Percentiles rank a stretch among this genome's conserved stretches.
phyloP scores from a whole-genome alignment of 2,329 filamentous ascomycete genomes.

The Xylariales sp. region DNA sequence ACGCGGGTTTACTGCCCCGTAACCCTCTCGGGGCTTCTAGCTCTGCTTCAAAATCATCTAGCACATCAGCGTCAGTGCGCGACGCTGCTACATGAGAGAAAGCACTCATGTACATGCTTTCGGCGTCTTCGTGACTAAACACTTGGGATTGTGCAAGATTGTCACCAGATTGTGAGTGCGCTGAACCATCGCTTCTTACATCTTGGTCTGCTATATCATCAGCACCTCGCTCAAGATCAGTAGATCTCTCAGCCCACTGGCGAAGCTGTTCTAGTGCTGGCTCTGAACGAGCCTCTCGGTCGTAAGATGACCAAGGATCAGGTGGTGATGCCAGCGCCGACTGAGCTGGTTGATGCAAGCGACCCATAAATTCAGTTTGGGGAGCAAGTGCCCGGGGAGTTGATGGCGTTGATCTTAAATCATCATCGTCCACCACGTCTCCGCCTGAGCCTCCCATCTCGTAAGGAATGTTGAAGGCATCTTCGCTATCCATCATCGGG shows the following conservation, averaged over 20 bases:
- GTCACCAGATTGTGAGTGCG: slow-evolving; percentile 20
- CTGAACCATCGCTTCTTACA: slow-evolving; percentile 19
- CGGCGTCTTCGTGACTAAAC: slow-evolving; percentile 75
- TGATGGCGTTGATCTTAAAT: slow-evolving; percentile 30
- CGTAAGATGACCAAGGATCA: slow-evolving; percentile 25
- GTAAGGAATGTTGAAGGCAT: slow-evolving; percentile 53
- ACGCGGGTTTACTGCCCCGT: too few species aligned
- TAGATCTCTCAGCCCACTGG: slow-evolving; percentile 15
- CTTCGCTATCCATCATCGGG: slow-evolving; percentile 45
- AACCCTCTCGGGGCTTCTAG: too few species aligned
- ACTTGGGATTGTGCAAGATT: slow-evolving; percentile 62
- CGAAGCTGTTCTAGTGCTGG: slow-evolving; percentile 23
- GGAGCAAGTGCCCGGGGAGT: slow-evolving; percentile 46
- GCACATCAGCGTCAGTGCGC: slow-evolving; percentile 39
- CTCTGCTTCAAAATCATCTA: slow-evolving; percentile 44
- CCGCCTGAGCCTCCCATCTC: slow-evolving; percentile 33
- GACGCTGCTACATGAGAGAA: too few species aligned
- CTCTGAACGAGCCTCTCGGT: slow-evolving; percentile 30
- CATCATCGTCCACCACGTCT: slow-evolving; percentile 27
- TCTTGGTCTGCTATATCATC: slow-evolving; percentile 16
- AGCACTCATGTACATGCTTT: slow-evolving; percentile 83
- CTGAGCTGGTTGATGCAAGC: slow-evolving; percentile 20
- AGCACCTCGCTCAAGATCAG: slow-evolving; percentile 3
- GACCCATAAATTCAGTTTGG: slow-evolving; percentile 29
- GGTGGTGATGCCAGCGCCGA: slow-evolving; percentile 25